A percentile compares a stretch with the other conserved stretches of the same genome.
Conservation (phyloP, 2,329 filamentous ascomycete species). For the Shiraia sp. region DNA sequence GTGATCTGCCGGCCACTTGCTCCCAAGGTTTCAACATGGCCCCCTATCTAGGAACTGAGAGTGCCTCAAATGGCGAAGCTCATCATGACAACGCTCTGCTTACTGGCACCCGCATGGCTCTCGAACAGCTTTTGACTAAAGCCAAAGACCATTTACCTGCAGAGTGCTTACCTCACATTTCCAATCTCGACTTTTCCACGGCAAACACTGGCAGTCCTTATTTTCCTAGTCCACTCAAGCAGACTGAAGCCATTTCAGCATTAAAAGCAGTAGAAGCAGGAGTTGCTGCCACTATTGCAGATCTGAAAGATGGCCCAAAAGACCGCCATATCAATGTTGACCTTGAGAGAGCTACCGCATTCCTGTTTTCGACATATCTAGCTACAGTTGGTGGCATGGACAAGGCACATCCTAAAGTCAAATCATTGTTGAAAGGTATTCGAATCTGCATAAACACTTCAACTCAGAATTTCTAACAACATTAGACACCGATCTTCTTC, state of each 20-base stretch:
- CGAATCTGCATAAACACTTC: slow-evolving; percentile 1
- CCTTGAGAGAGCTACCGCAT: slow-evolving; percentile 58
- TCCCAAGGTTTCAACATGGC: slow-evolving; percentile 19
- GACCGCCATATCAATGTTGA: slow-evolving; percentile 55
- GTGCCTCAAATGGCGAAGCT: slow-evolving; percentile 11
- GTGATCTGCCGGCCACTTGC: not conserved
- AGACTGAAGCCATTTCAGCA: slow-evolving; percentile 57
- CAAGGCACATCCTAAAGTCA: slow-evolving; percentile 49
- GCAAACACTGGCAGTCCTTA: slow-evolving; percentile 46
- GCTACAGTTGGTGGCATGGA: slow-evolving; percentile 58
- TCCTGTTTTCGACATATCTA: slow-evolving; percentile 63
- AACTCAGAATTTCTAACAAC: slow-evolving; percentile 11
- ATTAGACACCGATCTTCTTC: slow-evolving; percentile 71
- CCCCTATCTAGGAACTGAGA: slow-evolving; percentile 30
- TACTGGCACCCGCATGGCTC: slow-evolving; percentile 36
- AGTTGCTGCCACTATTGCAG: slow-evolving; percentile 62
- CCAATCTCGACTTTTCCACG: slow-evolving; percentile 37
- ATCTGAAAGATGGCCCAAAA: slow-evolving; percentile 55
- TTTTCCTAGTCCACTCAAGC: slow-evolving; percentile 54
- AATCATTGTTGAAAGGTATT: slow-evolving; percentile 50
- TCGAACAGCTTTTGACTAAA: slow-evolving; percentile 37
- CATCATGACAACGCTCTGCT: slow-evolving; percentile 33
- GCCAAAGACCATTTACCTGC: slow-evolving; percentile 39
- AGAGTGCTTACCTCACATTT: slow-evolving; percentile 37
- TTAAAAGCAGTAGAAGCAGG: slow-evolving; percentile 64